Evolutionary conservation across 2,329 filamentous ascomycete genomes (phyloP).

Genomic region (Fusarium nematophilum): DNA sequence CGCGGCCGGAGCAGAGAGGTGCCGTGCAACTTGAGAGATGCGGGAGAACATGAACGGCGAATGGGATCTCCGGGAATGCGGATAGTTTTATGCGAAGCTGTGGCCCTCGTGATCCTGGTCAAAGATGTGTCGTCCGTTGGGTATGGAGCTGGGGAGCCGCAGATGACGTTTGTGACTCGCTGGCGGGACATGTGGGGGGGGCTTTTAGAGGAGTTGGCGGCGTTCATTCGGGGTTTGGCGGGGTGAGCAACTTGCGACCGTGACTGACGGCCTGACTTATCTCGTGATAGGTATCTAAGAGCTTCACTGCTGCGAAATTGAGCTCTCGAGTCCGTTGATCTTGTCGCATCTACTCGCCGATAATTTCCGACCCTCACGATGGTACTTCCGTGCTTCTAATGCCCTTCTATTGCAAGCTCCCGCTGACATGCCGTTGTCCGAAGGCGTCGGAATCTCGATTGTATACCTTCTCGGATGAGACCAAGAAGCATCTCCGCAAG

Average conservation of each 20-base stretch:
- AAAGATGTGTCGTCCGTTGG: slow-evolving; percentile 18
- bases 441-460: slow-evolving; percentile 82
- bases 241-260: slow-evolving; percentile 27
- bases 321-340: slow-evolving; percentile 15
- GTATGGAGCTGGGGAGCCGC: slow-evolving; percentile 17
- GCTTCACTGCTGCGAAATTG: background rate
- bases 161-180: slow-evolving; percentile 36
- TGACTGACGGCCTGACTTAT: slow-evolving; percentile 1
- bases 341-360: background rate
- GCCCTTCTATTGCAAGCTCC: background rate
- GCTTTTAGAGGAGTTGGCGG: background rate
- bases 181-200: slow-evolving; percentile 28
- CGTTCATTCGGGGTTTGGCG: slow-evolving; percentile 25
- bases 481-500: slow-evolving; percentile 89
- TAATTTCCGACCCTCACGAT: slow-evolving; percentile 16
- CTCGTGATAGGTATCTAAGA: slow-evolving; percentile 27
- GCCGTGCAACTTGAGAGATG: slow-evolving; percentile 77
- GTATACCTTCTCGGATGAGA: slow-evolving; percentile 93
- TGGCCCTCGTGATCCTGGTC: slow-evolving; percentile 16
- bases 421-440: slow-evolving; percentile 26
- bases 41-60: slow-evolving; percentile 76
- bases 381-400: slow-evolving; percentile 15
- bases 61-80: slow-evolving; percentile 3
- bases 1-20: slow-evolving; percentile 61
- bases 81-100: background rate